Base-by-base conservation (phyloP, 2,329 filamentous ascomycete genomes). In the Monosporascus sp. region DNA sequence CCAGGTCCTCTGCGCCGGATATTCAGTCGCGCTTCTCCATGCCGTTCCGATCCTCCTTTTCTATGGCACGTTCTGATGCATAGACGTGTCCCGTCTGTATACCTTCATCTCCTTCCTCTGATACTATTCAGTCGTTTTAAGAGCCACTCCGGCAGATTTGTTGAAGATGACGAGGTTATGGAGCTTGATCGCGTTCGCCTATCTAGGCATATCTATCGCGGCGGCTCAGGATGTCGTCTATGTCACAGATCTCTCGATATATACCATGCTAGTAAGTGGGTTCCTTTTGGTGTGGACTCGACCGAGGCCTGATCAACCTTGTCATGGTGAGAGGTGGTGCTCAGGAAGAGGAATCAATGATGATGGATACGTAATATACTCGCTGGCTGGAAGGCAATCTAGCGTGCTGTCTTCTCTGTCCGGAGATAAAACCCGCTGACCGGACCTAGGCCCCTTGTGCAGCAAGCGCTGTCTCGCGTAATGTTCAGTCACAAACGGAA, bases 381-480 rank as follows among this genome's bases (percentile, higher is more conserved):
- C 5, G 2, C 31, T 35, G 31, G 31, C 11, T 35, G 11, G 11
- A 35, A 14, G 31, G 9, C 11, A 35, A 11, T 35, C 4, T 35
- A 35, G 31, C 5, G 11, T 14, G 31, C 31, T 35, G 11, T 35
- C 11, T 28, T 14, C 11, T 40, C 2, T 24, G n/a, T 24, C 37
- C 50, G 11, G 17, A 38, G 18, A 44, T 18, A 7, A 17, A 17
- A 47, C 45, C 14, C 22, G 8, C 38, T 51, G 26, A 50, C 45
- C 20, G 43, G 15, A 3, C 22, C 7, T 55, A 81, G 76, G 78
- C 78, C 40, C 76, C 77, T 24, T 82, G 79, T 61, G 79, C 72
- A 4, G 69, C 73, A 54, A 68, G 63, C 2, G 79, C 76, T 9
- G 53, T 82, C 40, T 73, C 70, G 2, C 71, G 73, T 54, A 71